Percentiles rank a stretch among this genome's conserved stretches.
phyloP scores from a whole-genome alignment of 1,284 basidiomycete species.

The Pascua sp. region DNA sequence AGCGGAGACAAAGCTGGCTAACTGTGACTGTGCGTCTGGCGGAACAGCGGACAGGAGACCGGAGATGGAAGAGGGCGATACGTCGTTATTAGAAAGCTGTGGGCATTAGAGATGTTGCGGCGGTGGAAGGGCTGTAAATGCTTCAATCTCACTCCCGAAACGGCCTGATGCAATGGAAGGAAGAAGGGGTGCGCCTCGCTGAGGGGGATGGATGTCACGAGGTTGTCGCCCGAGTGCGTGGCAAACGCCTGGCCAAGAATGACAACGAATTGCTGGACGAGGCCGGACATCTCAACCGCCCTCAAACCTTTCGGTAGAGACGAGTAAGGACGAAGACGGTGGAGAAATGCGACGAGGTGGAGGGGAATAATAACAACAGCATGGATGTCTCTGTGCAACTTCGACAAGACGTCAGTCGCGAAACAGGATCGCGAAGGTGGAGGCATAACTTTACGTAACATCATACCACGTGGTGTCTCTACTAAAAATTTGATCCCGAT shows the following conservation, averaged over 20 bases:
- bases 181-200: slow-evolving; percentile 28
- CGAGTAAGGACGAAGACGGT: too few relatives aligned
- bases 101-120: not conserved
- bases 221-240: slow-evolving; percentile 14
- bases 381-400: too few relatives aligned
- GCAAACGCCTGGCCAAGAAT: slow-evolving; percentile 20
- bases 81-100: not conserved
- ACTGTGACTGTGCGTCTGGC: not conserved
- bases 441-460: too few relatives aligned
- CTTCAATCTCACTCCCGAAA: slow-evolving; percentile 12
- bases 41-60: not conserved
- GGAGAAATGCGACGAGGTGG: too few relatives aligned
- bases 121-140: not conserved
- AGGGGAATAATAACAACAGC: too few relatives aligned
- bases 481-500: too few relatives aligned
- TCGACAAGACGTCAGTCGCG: too few relatives aligned
- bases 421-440: too few relatives aligned
- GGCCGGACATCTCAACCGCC: slow-evolving; percentile 9
- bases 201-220: slow-evolving; percentile 28
- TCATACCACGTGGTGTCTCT: too few relatives aligned
- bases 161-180: slow-evolving; percentile 22
- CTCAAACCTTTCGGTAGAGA: too few relatives aligned
- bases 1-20: not conserved
- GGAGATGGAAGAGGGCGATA: not conserved
- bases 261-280: slow-evolving; percentile 20